phyloP scores from a whole-genome alignment of 768 basidiomycete species.

The Leccinum truebloodii region DNA sequence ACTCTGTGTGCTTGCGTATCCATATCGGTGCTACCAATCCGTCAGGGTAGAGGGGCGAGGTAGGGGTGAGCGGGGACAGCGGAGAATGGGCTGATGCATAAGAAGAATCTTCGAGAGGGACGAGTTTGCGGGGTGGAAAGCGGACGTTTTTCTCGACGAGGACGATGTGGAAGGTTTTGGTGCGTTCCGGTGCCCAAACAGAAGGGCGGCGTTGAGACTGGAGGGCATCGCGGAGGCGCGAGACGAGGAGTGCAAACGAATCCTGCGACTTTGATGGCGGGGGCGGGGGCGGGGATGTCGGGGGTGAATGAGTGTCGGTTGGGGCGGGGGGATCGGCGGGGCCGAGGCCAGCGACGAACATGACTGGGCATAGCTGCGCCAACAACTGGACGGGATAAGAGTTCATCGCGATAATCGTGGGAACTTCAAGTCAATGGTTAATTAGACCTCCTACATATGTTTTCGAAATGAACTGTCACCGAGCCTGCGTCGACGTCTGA shows the following conservation, averaged over 20 bases:
- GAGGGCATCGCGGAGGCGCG: constrained; percentile 70
- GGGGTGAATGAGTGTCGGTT: background rate
- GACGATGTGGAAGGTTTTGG: constrained; percentile 76
- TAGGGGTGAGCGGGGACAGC: constrained; percentile 85
- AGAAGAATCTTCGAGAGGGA: constrained; percentile 55
- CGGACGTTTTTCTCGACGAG: constrained; percentile 82
- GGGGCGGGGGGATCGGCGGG: constrained; percentile 3
- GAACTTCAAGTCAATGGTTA: background rate
- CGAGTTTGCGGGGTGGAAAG: constrained; percentile 85
- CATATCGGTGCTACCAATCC: constrained; percentile 97
- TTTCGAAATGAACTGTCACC: no score
- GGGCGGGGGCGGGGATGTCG: constrained; percentile 12
- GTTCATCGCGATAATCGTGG: constrained; percentile 60
- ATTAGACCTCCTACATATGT: no score
- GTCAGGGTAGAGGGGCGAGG: constrained; percentile 91
- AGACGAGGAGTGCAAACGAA: constrained; percentile 41
- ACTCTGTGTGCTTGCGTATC: constrained; percentile 93
- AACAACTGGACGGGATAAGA: constrained; percentile 90
- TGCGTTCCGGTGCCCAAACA: constrained; percentile 52
- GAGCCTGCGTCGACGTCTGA: no score
- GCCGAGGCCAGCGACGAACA: constrained; percentile 88
- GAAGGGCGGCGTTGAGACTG: constrained; percentile 45
- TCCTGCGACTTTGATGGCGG: constrained; percentile 33
- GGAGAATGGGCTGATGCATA: constrained; percentile 76
- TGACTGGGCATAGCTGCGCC: constrained; percentile 85